These are phyloP conservation scores for Pyrenophora teres DNA, from an alignment of 2,329 filamentous ascomycete species.

Conservation along the genomic window DNA sequence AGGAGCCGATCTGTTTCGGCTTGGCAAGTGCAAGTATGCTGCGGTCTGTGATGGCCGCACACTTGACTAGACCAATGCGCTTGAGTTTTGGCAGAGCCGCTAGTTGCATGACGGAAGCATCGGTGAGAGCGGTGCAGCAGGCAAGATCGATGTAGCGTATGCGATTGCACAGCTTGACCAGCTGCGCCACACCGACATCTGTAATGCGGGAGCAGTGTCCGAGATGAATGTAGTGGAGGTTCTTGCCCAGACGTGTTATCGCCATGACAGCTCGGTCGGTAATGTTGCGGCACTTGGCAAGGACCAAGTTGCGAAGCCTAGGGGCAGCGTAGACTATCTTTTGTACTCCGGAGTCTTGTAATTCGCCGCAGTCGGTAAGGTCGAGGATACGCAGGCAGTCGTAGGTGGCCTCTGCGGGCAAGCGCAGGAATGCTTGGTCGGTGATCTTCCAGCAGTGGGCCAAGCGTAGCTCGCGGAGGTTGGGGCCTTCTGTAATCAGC, in stretches of 20 bases:
- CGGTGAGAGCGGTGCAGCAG: conserved; percentile 89
- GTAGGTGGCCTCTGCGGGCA: conserved; percentile 71
- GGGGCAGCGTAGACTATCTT: conserved; percentile 87
- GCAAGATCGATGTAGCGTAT: conserved; percentile 97
- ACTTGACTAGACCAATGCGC: conserved; percentile 94
- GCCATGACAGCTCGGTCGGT: conserved; percentile 86
- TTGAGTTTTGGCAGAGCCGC: conserved; percentile 90
- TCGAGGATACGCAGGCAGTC: conserved; percentile 93
- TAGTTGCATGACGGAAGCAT: conserved; percentile 80
- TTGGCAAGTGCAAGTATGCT: conserved; percentile 85
- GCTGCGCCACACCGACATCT: conserved; percentile 80
- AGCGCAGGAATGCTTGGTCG: conserved; percentile 82
- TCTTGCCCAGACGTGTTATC: conserved; percentile 90
- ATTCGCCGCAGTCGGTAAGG: conserved; percentile 80
- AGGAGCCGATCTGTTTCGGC: conserved; percentile 60
- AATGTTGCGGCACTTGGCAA: conserved; percentile 92
- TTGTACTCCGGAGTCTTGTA: conserved; percentile 86
- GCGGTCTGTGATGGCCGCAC: conserved; percentile 82
- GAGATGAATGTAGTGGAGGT: conserved; percentile 93
- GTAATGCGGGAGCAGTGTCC: conserved; percentile 93
- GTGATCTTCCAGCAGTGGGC: conserved; percentile 84
- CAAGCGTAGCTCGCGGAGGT: conserved; percentile 87
- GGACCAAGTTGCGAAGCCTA: conserved; percentile 85
- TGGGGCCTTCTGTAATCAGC: conserved; percentile 75
- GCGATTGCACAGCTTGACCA: conserved; percentile 85